Evolutionary conservation across 176 grass and related monocot genomes (phyloP).

Genomic region (Neostapfia colusana): DNA sequence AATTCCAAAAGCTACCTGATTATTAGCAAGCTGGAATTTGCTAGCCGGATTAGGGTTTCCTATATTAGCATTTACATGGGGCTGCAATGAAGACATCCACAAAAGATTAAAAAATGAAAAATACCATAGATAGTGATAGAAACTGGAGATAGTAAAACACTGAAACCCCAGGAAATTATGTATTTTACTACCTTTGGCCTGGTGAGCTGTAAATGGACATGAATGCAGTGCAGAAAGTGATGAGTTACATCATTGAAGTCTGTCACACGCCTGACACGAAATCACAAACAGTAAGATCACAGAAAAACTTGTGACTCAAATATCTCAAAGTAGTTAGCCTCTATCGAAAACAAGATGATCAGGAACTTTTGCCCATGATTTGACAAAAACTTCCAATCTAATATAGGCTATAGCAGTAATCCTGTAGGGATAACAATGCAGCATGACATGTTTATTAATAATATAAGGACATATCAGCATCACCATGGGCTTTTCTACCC

Average conservation of each 20-base stretch:
- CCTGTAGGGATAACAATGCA: background rate
- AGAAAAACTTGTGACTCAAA: conserved; percentile 1
- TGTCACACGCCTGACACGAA: conserved; percentile 58
- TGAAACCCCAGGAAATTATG: conserved; percentile 6
- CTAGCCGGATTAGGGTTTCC: conserved; percentile 29
- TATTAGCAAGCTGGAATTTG: conserved; percentile 36
- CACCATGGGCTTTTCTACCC: background rate
- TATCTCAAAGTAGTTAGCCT: background rate
- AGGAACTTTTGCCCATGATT: background rate
- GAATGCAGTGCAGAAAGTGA: conserved; percentile 86
- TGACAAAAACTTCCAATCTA: background rate
- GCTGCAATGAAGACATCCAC: conserved; percentile 11
- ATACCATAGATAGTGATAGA: background rate
- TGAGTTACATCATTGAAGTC: conserved; percentile 80
- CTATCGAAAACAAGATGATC: background rate
- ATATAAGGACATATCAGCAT: background rate
- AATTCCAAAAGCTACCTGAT: conserved; percentile 41
- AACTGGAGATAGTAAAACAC: background rate
- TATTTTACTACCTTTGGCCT: conserved; percentile 58
- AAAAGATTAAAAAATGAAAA: conserved; percentile 16
- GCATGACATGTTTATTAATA: conserved; percentile 24
- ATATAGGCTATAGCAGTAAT: background rate
- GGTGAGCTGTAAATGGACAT: conserved; percentile 77
- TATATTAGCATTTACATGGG: conserved; percentile 36
- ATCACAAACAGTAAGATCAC: conserved; percentile 23